Evolutionary conservation across 179 eudicot species (phyloP).

Genomic region (Heliamphora ciliata): DNA sequence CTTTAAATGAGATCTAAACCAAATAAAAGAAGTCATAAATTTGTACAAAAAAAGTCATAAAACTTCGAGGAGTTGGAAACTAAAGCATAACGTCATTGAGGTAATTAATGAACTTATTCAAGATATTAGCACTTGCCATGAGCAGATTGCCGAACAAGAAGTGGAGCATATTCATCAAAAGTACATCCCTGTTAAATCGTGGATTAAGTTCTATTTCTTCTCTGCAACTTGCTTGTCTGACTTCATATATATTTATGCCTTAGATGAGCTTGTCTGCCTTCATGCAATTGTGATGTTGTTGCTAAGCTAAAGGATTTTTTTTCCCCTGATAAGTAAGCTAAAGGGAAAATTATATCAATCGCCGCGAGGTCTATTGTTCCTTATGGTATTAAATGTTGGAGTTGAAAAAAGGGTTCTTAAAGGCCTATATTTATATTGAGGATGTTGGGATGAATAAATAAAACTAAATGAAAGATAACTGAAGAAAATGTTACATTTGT

Average conservation of each 20-base stretch:
- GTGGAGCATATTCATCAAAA: constrained; percentile 97
- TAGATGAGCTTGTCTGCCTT: no score
- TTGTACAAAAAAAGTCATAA: constrained; percentile 22
- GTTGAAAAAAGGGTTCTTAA: background rate
- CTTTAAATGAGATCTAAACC: no score
- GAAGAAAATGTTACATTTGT: background rate
- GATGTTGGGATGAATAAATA: background rate
- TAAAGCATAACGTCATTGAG: constrained; percentile 92
- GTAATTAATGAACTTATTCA: constrained; percentile 92
- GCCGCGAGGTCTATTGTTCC: no score
- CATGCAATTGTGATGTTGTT: background rate
- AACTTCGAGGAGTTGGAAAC: constrained; percentile 54
- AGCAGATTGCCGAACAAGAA: constrained; percentile 94
- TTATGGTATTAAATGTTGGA: no score
- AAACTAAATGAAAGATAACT: background rate
- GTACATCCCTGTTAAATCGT: constrained; percentile 25
- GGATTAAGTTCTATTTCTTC: no score
- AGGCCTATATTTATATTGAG: background rate
- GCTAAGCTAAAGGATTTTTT: no score
- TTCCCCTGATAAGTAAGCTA: background rate
- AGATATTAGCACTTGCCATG: constrained; percentile 86
- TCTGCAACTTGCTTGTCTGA: no score
- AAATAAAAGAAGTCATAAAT: no score
- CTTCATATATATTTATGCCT: no score
- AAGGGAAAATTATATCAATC: background rate